Evolutionary conservation across 2,329 filamentous ascomycete genomes (phyloP).

Genomic region (Colletotrichum gigasporum): DNA sequence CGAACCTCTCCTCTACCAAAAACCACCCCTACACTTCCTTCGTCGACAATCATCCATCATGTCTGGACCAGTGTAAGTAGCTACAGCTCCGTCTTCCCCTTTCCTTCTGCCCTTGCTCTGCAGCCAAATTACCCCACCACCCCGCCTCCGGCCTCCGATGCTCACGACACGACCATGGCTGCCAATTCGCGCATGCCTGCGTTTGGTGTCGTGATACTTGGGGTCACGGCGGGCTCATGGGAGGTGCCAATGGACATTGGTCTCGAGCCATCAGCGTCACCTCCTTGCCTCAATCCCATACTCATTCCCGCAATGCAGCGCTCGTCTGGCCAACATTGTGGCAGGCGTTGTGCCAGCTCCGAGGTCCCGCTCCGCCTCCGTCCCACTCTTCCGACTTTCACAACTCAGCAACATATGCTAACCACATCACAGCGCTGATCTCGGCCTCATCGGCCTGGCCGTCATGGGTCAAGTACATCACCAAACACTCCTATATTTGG

Average conservation of each 20-base stretch:
- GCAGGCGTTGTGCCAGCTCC: constrained; percentile 40
- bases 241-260: constrained; percentile 12
- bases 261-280: not conserved
- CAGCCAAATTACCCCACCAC: constrained; percentile 48
- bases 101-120: constrained; percentile 6
- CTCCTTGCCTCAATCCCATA: constrained; percentile 5
- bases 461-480: constrained; percentile 75
- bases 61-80: constrained; percentile 75
- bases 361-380: constrained; percentile 47
- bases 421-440: constrained; percentile 78
- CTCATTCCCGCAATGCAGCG: constrained; percentile 56
- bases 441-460: constrained; percentile 92
- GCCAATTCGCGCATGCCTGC: constrained; percentile 46
- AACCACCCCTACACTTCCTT: constrained; percentile 7
- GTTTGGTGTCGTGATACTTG: constrained; percentile 6
- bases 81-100: constrained; percentile 34
- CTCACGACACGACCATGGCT: constrained; percentile 33
- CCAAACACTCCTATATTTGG: constrained; percentile 43
- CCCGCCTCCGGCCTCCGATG: constrained; percentile 43
- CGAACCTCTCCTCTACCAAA: constrained; percentile 25
- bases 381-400: constrained; percentile 20
- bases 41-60: constrained; percentile 53
- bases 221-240: not conserved
- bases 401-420: constrained; percentile 60
- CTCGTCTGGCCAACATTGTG: constrained; percentile 75